Evolutionary conservation across 257 asterid genomes (phyloP).

Genomic region (Solanum gracilifrons): DNA sequence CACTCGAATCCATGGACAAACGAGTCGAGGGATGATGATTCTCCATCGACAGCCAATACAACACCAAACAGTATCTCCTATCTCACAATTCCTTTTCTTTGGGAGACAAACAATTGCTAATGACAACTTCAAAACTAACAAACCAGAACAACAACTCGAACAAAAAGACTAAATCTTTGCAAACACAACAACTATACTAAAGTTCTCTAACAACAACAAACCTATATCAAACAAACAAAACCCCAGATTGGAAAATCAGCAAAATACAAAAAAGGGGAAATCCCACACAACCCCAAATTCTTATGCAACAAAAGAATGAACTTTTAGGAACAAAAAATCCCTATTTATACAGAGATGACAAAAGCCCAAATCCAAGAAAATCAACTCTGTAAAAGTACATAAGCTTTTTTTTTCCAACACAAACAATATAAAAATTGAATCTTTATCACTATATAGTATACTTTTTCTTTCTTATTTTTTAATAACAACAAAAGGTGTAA

Average conservation of each 20-base stretch:
- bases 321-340: constrained; percentile 19
- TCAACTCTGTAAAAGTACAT: constrained; percentile 31
- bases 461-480: neutral
- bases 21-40: constrained; percentile 90
- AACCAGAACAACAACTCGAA: constrained; percentile 19
- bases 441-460: neutral
- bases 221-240: constrained; percentile 7
- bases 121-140: constrained; percentile 8
- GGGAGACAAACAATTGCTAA: neutral
- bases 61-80: constrained; percentile 57
- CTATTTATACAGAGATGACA: neutral
- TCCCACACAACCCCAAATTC: neutral
- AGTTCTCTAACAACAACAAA: constrained; percentile 8
- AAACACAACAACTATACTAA: neutral
- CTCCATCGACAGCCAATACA: constrained; percentile 55
- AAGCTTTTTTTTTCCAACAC: neutral
- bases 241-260: constrained; percentile 2
- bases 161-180: constrained; percentile 7
- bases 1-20: constrained; percentile 90
- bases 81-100: constrained; percentile 9
- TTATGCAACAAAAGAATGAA: constrained; percentile 1
- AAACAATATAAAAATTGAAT: neutral
- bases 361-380: constrained; percentile 39
- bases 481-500: neutral
- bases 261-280: neutral